A percentile compares a stretch with the other conserved stretches of the same genome.
These are phyloP conservation scores for Claviceps sp. DNA, from an alignment of 2,329 filamentous ascomycete genomes.

Conservation along the genomic window DNA sequence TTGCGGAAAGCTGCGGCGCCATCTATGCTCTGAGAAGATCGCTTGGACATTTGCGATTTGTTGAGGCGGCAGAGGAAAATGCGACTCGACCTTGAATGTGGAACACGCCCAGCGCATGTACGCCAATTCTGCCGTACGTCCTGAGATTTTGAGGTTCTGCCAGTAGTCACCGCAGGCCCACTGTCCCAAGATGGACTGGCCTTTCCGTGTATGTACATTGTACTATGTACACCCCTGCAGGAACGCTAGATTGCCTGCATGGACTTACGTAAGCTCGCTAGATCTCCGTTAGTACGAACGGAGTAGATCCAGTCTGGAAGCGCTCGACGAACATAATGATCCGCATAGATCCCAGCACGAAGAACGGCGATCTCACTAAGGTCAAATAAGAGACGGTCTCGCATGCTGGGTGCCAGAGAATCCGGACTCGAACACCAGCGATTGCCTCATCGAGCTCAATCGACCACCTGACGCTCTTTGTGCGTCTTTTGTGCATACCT, in stretches of 20 bases:
- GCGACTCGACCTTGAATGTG: not conserved
- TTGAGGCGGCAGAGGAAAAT: not conserved
- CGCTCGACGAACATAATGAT: too few relatives aligned
- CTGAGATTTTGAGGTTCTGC: constrained; percentile 25
- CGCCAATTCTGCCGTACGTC: constrained; percentile 6
- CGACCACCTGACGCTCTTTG: constrained; percentile 24
- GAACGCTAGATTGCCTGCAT: not conserved
- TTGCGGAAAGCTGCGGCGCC: constrained; percentile 32
- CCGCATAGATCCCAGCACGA: too few relatives aligned
- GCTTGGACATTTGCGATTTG: constrained; percentile 28
- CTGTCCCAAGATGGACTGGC: constrained; percentile 11
- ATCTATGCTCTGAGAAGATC: constrained; percentile 26
- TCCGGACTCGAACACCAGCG: not conserved
- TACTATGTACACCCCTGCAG: not conserved
- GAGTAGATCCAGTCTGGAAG: too few relatives aligned
- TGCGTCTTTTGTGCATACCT: constrained; percentile 20
- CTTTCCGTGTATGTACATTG: too few relatives aligned
- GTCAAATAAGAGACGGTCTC: too few relatives aligned
- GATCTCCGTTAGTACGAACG: too few relatives aligned
- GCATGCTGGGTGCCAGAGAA: too few relatives aligned
- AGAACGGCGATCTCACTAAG: too few relatives aligned
- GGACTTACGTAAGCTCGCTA: not conserved
- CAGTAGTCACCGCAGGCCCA: constrained; percentile 17
- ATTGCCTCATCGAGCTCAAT: constrained; percentile 27
- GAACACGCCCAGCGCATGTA: not conserved